phyloP scores from a whole-genome alignment of 176 grass and related monocot species.

The Paspalum notatum region DNA sequence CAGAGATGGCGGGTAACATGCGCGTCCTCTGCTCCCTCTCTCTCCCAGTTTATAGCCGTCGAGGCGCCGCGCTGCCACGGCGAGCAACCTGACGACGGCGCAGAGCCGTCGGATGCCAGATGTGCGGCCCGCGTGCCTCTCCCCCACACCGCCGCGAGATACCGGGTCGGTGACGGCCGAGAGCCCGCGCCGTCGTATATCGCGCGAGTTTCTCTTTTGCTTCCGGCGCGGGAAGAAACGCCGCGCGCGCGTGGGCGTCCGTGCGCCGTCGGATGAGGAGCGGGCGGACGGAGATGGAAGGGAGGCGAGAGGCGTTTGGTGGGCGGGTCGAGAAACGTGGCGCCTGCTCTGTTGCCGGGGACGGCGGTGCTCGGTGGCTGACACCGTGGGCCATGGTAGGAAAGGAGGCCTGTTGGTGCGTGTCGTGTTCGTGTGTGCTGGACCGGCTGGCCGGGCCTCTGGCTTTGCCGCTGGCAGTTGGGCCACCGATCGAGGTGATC shows the following conservation, averaged over 20 bases:
- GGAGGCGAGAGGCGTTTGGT: background rate
- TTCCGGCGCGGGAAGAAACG: slow-evolving; percentile 4
- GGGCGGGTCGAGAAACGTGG: slow-evolving; percentile 32
- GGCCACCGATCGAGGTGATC: too few species aligned
- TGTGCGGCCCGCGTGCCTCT: background rate
- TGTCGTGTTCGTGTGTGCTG: slow-evolving; percentile 32
- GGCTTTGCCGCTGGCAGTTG: slow-evolving; percentile 16
- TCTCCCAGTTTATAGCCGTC: slow-evolving; percentile 61
- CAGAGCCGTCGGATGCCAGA: slow-evolving; percentile 21
- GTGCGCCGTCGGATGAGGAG: background rate
- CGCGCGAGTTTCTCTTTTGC: slow-evolving; percentile 17
- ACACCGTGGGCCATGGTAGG: background rate
- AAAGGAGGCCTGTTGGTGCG: background rate
- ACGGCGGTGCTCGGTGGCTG: slow-evolving; percentile 12
- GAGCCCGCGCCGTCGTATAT: background rate
- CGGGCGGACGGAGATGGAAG: background rate
- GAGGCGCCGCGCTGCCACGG: slow-evolving; percentile 29
- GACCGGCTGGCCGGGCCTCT: background rate
- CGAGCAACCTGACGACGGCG: background rate
- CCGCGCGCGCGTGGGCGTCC: background rate
- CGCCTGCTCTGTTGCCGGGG: background rate
- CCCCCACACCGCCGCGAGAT: background rate
- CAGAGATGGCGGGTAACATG: slow-evolving; percentile 64
- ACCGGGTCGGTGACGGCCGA: background rate
- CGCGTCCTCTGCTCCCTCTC: slow-evolving; percentile 8